Conservation (phyloP, 2,329 filamentous ascomycete species). For the Aureobasidium sp. region DNA sequence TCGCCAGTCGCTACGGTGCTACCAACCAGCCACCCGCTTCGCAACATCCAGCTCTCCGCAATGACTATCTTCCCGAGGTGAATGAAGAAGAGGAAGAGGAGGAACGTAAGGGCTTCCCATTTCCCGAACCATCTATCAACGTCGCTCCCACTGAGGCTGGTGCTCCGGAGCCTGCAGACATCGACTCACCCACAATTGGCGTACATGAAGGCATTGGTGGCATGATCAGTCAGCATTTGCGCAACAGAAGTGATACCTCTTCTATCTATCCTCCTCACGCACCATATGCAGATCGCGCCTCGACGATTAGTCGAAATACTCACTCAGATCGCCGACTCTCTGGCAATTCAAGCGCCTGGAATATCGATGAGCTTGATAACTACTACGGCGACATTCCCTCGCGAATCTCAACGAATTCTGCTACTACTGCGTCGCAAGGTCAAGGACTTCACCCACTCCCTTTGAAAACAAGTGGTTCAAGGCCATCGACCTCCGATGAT, state of each 20-base stretch:
- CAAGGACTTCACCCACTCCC: slow-evolving; percentile 15
- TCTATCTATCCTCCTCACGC: slow-evolving; percentile 57
- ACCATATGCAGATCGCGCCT: slow-evolving; percentile 36
- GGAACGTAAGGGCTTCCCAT: slow-evolving; percentile 16
- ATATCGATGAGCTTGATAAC: slow-evolving; percentile 45
- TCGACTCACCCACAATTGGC: slow-evolving; percentile 75
- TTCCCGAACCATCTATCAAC: neutral
- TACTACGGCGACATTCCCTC: slow-evolving; percentile 31
- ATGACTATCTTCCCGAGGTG: slow-evolving; percentile 21
- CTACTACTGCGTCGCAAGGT: slow-evolving; percentile 20
- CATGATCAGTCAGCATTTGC: slow-evolving; percentile 53
- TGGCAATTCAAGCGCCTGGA: slow-evolving; percentile 38
- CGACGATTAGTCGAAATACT: slow-evolving; percentile 9
- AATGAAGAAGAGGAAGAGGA: slow-evolving; percentile 27
- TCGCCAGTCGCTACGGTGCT: slow-evolving; percentile 27
- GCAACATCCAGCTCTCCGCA: slow-evolving; percentile 30
- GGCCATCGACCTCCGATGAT: slow-evolving; percentile 15
- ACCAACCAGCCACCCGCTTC: slow-evolving; percentile 28
- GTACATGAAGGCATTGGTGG: slow-evolving; percentile 60
- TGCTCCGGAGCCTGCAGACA: slow-evolving; percentile 20
- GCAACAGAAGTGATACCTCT: slow-evolving; percentile 72
- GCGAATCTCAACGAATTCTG: slow-evolving; percentile 30
- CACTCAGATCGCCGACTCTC: slow-evolving; percentile 10
- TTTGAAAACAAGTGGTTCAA: slow-evolving; percentile 13
- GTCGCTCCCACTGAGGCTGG: slow-evolving; percentile 18